These are phyloP conservation scores for Nematocida ironsii DNA, from an alignment of 371 early-diverging fungal genomes.

Conservation along the genomic window DNA sequence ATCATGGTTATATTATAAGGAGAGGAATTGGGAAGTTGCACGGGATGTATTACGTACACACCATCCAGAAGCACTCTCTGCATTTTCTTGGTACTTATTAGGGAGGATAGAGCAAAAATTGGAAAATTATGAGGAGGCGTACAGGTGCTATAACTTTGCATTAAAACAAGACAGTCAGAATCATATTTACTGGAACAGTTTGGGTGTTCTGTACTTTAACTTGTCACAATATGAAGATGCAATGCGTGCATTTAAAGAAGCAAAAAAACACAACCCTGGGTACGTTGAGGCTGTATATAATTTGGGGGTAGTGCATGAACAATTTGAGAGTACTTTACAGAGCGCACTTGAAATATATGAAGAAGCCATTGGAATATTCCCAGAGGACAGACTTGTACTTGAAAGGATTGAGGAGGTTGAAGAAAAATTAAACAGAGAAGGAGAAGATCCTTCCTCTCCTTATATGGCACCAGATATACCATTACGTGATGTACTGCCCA, in stretches of 20 bases:
- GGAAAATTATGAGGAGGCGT: slow-evolving; percentile 32
- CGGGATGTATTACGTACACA: not conserved
- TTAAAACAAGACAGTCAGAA: slow-evolving; percentile 36
- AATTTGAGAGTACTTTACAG: slow-evolving; percentile 31
- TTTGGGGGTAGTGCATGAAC: slow-evolving; percentile 38
- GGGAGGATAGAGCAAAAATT: slow-evolving; percentile 29
- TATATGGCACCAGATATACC: slow-evolving; percentile 11
- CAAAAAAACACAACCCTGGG: slow-evolving; percentile 6
- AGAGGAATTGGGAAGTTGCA: not conserved
- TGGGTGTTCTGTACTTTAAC: slow-evolving; percentile 36
- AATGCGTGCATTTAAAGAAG: slow-evolving; percentile 20
- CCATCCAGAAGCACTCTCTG: slow-evolving; percentile 9
- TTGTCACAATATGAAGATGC: slow-evolving; percentile 48
- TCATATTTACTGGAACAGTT: slow-evolving; percentile 37
- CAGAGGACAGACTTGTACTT: slow-evolving; percentile 32
- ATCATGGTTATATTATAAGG: slow-evolving; percentile 32
- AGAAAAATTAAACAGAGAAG: not conserved
- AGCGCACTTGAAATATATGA: slow-evolving; percentile 46
- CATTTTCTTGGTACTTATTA: slow-evolving; percentile 39
- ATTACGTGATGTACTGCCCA: slow-evolving; percentile 24
- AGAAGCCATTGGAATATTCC: slow-evolving; percentile 4
- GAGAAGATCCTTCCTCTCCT: too few relatives aligned
- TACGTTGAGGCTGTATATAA: slow-evolving; percentile 38
- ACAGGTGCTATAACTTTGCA: slow-evolving; percentile 30
- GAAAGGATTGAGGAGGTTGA: slow-evolving; percentile 39